Conservation (phyloP, 768 basidiomycete genomes). For the Auricularia sp. region DNA sequence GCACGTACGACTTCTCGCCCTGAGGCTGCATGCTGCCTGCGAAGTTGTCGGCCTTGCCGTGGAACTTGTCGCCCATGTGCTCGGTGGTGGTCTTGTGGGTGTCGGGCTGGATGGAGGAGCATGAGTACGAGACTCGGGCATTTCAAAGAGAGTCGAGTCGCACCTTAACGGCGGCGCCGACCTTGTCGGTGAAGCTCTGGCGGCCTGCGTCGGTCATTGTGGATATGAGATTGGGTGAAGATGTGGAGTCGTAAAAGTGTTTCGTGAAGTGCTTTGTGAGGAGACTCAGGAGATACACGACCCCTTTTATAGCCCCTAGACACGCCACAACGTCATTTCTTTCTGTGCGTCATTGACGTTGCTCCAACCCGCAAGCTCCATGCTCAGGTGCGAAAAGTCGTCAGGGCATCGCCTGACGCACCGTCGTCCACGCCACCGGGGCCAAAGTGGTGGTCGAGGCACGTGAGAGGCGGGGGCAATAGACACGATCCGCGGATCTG, state of each 20-base stretch:
- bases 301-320: background rate
- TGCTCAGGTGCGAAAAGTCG: too few species aligned
- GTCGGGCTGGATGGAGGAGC: slow-evolving; percentile 31
- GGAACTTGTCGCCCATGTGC: slow-evolving; percentile 38
- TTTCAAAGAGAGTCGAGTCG: background rate
- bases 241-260: background rate
- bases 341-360: too few species aligned
- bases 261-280: background rate
- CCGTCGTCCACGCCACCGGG: too few species aligned
- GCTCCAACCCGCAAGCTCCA: too few species aligned
- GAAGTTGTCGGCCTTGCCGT: slow-evolving; percentile 37
- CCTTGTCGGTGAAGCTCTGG: slow-evolving; percentile 48
- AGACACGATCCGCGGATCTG: too few species aligned
- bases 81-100: slow-evolving; percentile 48
- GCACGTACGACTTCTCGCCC: slow-evolving; percentile 8
- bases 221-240: slow-evolving; percentile 2
- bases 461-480: too few species aligned
- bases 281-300: background rate
- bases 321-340: too few species aligned
- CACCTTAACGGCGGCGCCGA: slow-evolving; percentile 33
- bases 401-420: too few species aligned
- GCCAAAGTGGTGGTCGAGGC: too few species aligned
- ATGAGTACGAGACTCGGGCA: background rate
- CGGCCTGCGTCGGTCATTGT: slow-evolving; percentile 50
- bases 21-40: slow-evolving; percentile 42